Evolutionary conservation across 441 rosid genomes (phyloP).

Genomic region (Aquilaria agallochum): DNA sequence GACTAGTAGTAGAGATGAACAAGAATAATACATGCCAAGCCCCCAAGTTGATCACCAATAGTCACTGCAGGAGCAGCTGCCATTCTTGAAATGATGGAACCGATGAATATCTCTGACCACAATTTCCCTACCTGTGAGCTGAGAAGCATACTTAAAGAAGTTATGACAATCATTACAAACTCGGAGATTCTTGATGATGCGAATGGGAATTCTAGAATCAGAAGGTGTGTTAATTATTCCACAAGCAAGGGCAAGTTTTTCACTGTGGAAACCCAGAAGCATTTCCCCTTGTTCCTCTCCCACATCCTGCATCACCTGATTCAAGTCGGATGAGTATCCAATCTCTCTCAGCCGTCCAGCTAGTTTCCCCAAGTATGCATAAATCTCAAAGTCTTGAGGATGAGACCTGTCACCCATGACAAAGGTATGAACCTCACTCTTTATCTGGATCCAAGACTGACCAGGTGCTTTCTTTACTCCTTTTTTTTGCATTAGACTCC

Average conservation of each 20-base stretch:
- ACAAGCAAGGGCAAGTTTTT: slow-evolving; percentile 29
- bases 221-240: slow-evolving; percentile 19
- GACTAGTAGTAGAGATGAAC: no score
- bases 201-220: slow-evolving; percentile 12
- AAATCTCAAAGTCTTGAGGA: slow-evolving; percentile 16
- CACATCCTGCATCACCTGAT: slow-evolving; percentile 23
- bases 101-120: slow-evolving; percentile 23
- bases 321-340: slow-evolving; percentile 18
- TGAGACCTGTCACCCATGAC: slow-evolving; percentile 24
- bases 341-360: slow-evolving; percentile 19
- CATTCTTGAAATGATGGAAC: slow-evolving; percentile 27
- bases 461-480: slow-evolving; percentile 31
- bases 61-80: slow-evolving; percentile 27
- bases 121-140: slow-evolving; percentile 22
- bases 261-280: slow-evolving; percentile 25
- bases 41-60: slow-evolving; percentile 17
- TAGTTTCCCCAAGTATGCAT: slow-evolving; percentile 19
- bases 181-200: slow-evolving; percentile 25
- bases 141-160: slow-evolving; percentile 21
- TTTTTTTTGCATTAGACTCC: slow-evolving; percentile 25
- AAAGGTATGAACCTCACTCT: slow-evolving; percentile 22
- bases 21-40: not conserved
- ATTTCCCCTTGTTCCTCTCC: slow-evolving; percentile 29
- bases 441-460: slow-evolving; percentile 35
- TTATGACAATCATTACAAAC: slow-evolving; percentile 29